phyloP scores from a whole-genome alignment of 345 rosid genomes.

The Zanthoxylum bungeanum region DNA sequence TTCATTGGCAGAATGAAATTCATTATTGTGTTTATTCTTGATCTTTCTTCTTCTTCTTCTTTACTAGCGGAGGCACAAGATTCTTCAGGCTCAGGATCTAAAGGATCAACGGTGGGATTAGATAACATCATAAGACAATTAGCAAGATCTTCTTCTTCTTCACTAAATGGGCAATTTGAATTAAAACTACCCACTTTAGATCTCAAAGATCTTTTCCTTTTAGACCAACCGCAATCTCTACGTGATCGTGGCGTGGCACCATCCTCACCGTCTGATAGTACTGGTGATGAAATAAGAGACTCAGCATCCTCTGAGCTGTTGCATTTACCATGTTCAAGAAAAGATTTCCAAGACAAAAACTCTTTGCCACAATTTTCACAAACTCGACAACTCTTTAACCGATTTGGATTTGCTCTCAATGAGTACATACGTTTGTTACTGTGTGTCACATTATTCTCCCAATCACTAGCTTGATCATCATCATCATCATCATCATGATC shows the following conservation, averaged over 20 bases:
- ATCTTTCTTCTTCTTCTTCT: constrained; percentile 58
- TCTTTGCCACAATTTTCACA: constrained; percentile 81
- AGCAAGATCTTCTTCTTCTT: constrained; percentile 96
- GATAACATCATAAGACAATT: constrained; percentile 90
- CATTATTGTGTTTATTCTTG: constrained; percentile 33
- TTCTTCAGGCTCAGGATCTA: constrained; percentile 50
- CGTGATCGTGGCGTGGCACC: constrained; percentile 15
- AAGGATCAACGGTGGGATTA: constrained; percentile 59
- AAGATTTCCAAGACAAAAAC: constrained; percentile 79
- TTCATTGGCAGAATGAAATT: constrained; percentile 31
- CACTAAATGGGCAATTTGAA: constrained; percentile 60
- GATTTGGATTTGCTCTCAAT: constrained; percentile 60
- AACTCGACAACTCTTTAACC: constrained; percentile 55
- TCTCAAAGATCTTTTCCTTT: constrained; percentile 67
- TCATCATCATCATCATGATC: no score
- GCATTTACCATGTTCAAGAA: constrained; percentile 83
- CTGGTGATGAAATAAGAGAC: constrained; percentile 43
- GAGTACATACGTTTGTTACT: constrained; percentile 73
- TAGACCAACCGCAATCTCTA: constrained; percentile 47
- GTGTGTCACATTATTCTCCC: no score
- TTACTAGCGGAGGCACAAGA: constrained; percentile 69
- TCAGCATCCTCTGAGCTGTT: constrained; percentile 44
- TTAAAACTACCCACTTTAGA: no score
- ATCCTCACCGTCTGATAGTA: constrained; percentile 44
- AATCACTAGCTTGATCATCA: constrained; percentile 52